These are phyloP conservation scores for Cystofilobasidium macerans DNA, from an alignment of 768 basidiomycete species.

Conservation along the genomic window DNA sequence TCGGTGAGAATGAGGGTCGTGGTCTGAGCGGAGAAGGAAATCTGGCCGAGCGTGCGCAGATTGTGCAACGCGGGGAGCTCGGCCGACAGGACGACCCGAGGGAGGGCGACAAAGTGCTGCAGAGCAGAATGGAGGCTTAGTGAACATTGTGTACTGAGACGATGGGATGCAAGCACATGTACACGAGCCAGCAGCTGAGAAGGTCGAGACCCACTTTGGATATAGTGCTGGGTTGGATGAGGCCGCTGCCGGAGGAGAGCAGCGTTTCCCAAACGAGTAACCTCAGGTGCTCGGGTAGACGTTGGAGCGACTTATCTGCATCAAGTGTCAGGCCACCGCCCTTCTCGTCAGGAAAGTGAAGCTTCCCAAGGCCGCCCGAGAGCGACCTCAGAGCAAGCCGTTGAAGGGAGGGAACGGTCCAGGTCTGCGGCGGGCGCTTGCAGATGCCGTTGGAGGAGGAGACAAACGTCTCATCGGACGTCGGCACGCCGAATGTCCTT, in stretches of 20 bases:
- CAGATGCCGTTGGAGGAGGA: neutral
- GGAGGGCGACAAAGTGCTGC: neutral
- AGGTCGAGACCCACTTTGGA: neutral
- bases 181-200: neutral
- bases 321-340: neutral
- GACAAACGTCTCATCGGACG: neutral
- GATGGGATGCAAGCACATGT: too few relatives aligned
- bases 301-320: neutral
- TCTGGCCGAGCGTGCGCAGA: neutral
- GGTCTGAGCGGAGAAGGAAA: neutral
- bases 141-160: neutral
- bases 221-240: neutral
- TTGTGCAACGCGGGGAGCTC: conserved; percentile 1
- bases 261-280: neutral
- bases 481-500: neutral
- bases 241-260: neutral
- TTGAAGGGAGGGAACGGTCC: neutral
- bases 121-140: neutral
- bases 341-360: neutral
- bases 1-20: neutral
- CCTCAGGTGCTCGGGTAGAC: conserved; percentile 1
- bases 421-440: neutral
- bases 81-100: neutral
- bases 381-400: neutral
- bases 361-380: neutral